A percentile compares a stretch with the other conserved stretches of the same genome.
These are phyloP conservation scores for Plasmodium coatneyi DNA, from an alignment of 169 alveolate genomes.

Conservation along the genomic window DNA sequence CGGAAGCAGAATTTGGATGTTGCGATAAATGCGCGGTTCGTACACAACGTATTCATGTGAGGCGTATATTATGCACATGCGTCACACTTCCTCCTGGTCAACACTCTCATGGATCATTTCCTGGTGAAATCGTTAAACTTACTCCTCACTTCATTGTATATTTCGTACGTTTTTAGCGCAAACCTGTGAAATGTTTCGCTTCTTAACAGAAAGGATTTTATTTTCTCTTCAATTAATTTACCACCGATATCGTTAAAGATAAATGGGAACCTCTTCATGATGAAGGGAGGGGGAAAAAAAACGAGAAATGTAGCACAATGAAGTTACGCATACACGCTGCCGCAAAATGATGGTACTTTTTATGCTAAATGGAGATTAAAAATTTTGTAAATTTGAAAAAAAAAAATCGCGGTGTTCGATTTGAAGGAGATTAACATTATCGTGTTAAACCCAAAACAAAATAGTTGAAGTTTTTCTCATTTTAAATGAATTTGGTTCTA, in stretches of 20 bases:
- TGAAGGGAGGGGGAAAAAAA: conserved; percentile 26
- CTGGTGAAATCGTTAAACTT: conserved; percentile 30
- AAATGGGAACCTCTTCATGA: conserved; percentile 75
- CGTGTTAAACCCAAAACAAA: neutral
- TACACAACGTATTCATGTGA: neutral
- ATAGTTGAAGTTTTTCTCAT: neutral
- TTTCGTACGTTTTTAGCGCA: conserved; percentile 46
- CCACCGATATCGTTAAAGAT: conserved; percentile 72
- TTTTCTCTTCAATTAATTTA: conserved; percentile 73
- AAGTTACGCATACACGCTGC: conserved; percentile 24
- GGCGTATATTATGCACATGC: neutral
- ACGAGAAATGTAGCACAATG: conserved; percentile 17
- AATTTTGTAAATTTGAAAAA: conserved; percentile 19
- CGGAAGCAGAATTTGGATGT: neutral
- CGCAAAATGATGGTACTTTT: conserved; percentile 34
- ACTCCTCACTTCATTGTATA: conserved; percentile 57
- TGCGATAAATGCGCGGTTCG: neutral
- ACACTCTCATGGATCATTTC: conserved; percentile 4
- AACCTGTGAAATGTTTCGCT: conserved; percentile 73
- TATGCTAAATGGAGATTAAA: conserved; percentile 12
- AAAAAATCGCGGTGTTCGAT: conserved; percentile 35
- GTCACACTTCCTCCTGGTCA: neutral
- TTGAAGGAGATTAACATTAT: neutral
- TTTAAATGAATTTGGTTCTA: conserved; percentile 7
- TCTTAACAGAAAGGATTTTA: conserved; percentile 40